Base-by-base conservation (phyloP, 345 rosid species). In the Hibiscus syriacus region DNA sequence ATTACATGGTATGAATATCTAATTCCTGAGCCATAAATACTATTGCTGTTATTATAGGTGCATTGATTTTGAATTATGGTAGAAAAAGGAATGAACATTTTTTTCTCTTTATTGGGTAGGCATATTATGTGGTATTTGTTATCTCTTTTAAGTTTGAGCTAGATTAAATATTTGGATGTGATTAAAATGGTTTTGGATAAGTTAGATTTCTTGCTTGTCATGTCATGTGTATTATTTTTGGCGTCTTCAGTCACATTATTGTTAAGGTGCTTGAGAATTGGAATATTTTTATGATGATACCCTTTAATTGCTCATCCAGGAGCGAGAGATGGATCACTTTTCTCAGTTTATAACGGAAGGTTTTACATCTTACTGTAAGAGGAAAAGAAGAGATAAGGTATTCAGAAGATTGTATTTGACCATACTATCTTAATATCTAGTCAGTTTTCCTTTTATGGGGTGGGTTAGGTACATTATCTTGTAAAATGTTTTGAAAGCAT, bases 381-480 rank as follows among this genome's bases (percentile, higher is more conserved):
- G 99, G 87, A 95, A 95, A 79, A 88, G 97, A 83, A 88, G 96
- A 79, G 94, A 95, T 74, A 92, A 92, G 99, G 99, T 92, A 69
- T 69, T 29, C 12, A 68, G 52, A 23, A 50, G 53, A 53, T 59
- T 6, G 0, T 48, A 39, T 36, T 25, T 52, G 26, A 34, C 20
- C 22, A 13, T 14, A 34, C 19, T 22, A 19, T 13, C 2, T n/a
- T n/a, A n/a, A n/a, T n/a, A n/a, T n/a, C n/a, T n/a, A n/a, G n/a
- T n/a, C n/a, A n/a, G n/a, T n/a, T n/a, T n/a, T n/a, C n/a, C n/a
- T n/a, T n/a, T n/a, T n/a, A n/a, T n/a, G n/a, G n/a, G n/a, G n/a
- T 5, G 26, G 66, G 23, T 17, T 12, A 12, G 26, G 19, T 16
- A 11, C 27, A 38, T 61, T 22, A 19, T 14, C 34, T 6, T 6